Base-by-base conservation (phyloP, 2,329 filamentous ascomycete genomes). In the Leptographium radiaticola region DNA sequence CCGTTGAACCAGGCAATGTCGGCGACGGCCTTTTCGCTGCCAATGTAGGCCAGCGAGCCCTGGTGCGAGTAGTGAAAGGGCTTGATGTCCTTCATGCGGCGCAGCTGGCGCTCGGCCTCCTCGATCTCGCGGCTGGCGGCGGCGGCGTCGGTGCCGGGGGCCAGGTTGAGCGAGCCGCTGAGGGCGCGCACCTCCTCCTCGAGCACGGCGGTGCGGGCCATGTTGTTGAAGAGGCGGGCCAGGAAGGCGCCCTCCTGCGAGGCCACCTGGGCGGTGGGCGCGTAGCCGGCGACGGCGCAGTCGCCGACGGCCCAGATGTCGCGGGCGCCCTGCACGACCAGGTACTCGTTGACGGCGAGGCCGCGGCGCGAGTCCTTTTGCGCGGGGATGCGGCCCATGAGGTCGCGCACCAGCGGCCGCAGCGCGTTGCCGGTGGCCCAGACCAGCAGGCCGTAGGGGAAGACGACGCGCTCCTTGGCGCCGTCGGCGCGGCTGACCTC, bases 61-160 rank as follows among this genome's bases (percentile, higher is more conserved):
- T 98, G 90, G 76, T 98, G 93, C 42, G 88, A 93, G 80, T 98
- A 98, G 74, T 94, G 86, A 77, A 98, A 98, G 52, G 93, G 93
- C 68, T 93, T 94, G 70, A 96, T 84, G 69, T 95, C 87, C 79
- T 95, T 95, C 70, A 93, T 83, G 62, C 89, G 82, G 59, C 88
- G 82, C 62, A 97, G 77, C 67, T 93, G 82, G 71, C 86, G 89
- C 79, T 96, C 89, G 61, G 89, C 76, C 52, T 81, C 75, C 71
- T 93, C 89, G 66, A 98, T 96, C 71, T 95, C 79, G 57, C 72
- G 71, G 51, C 81, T 80, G 61, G 75, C 70, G 66, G 83, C 83
- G 53, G 88, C 82, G n/a, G 83, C 77, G 63, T 84, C 81, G 57
- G 76, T 77, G 58, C 79, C 79, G 42, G 77, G 76, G 67, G 77